These are phyloP conservation scores for Aspergillus amoenus DNA, from an alignment of 2,329 filamentous ascomycete species.

Conservation along the genomic window DNA sequence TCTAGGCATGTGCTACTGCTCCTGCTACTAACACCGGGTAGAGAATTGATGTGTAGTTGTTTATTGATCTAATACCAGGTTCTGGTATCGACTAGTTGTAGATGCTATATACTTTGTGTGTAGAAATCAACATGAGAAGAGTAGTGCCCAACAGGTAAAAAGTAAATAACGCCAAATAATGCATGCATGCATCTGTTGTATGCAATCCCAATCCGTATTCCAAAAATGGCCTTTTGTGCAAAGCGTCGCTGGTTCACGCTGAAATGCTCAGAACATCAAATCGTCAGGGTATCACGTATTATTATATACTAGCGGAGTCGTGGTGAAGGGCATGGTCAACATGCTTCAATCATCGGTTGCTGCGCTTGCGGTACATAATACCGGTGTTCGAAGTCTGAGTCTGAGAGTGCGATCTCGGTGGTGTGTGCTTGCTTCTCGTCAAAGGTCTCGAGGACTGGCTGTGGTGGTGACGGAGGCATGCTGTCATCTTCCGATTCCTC, in stretches of 20 bases:
- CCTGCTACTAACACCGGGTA: not conserved
- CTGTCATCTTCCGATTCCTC: constrained; percentile 67
- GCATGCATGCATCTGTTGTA: not conserved
- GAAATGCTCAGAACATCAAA: constrained; percentile 4
- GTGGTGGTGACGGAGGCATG: constrained; percentile 69
- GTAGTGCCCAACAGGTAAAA: not conserved
- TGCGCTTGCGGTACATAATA: constrained; percentile 49
- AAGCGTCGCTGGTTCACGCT: not conserved
- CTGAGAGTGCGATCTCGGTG: constrained; percentile 39
- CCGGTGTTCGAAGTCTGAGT: constrained; percentile 46
- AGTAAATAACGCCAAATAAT: constrained; percentile 3
- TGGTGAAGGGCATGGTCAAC: constrained; percentile 31
- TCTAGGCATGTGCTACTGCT: no score
- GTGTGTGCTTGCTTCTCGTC: constrained; percentile 55
- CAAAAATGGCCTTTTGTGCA: not conserved
- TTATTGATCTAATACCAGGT: not conserved
- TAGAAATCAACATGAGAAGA: constrained; percentile 1
- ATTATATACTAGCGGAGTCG: constrained; percentile 7
- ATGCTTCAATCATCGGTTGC: constrained; percentile 51
- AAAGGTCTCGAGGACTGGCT: constrained; percentile 58
- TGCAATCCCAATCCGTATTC: not conserved
- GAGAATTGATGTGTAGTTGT: not conserved
- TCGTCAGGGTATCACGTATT: constrained; percentile 21
- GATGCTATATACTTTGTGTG: constrained; percentile 5
- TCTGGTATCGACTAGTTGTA: not conserved